Evolutionary conservation across 139 green algal species (phyloP), one percentile per base, ranked within the genome.

Genomic region (Closterium sp.): DNA sequence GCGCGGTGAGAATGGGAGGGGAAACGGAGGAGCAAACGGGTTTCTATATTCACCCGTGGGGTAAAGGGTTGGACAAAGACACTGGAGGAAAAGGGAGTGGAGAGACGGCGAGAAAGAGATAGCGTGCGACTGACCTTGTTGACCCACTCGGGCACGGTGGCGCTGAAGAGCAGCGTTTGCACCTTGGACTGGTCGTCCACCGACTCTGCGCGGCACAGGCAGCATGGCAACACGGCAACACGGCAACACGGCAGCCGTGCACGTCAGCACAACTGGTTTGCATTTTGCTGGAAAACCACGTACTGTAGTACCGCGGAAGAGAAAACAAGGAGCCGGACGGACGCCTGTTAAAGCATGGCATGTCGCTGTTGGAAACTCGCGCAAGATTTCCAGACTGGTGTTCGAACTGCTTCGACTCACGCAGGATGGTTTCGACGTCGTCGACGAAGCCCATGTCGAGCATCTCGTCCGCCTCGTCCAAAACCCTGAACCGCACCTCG

Each of bases 371-470:
- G n/a, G n/a, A n/a, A n/a, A n/a, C n/a, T n/a, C n/a, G n/a, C n/a
- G n/a, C n/a, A n/a, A n/a, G n/a, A n/a, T n/a, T n/a, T n/a, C n/a
- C n/a, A n/a, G n/a, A n/a, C n/a, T n/a, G n/a, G n/a, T n/a, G n/a
- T n/a, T n/a, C n/a, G n/a, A n/a, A n/a, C n/a, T n/a, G n/a, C n/a
- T n/a, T n/a, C n/a, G n/a, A 81, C 55, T 89, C 31, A 93, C 92
- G 97, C 36, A 99, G 96, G 94, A 99, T 99, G 43, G 95, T 97
- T 96, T 99, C 98, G 66, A 99, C 97, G 91, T 99, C 98, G 43
- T 99, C 98, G 84, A 99, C 97, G 91, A 99, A 99, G n/a, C 98
- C 98, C 98, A 99, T 99, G 93, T 98, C 98, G 88, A 99, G 96
- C 98, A 99, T 99, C 93, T 99, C 97, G 93, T 99, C 98, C 85